These are phyloP conservation scores for Amniculicola lignicola DNA, from an alignment of 495 filamentous ascomycete genomes.

Conservation along the genomic window DNA sequence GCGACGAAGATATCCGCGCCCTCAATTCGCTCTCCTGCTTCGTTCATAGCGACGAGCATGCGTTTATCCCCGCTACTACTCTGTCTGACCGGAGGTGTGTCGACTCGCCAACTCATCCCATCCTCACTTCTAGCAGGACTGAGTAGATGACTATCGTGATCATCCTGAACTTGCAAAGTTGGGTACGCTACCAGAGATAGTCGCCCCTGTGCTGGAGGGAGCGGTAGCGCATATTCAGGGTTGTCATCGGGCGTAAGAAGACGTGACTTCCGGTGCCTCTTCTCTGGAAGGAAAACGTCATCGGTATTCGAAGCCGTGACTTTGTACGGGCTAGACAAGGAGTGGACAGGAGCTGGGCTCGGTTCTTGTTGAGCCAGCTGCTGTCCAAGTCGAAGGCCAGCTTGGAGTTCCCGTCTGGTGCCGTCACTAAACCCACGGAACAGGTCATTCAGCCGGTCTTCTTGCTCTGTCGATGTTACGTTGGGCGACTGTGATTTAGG, in stretches of 20 bases:
- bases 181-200: slow-evolving; percentile 21
- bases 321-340: slow-evolving; percentile 12
- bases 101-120: slow-evolving; percentile 40
- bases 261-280: slow-evolving; percentile 10
- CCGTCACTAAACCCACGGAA: slow-evolving; percentile 49
- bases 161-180: neutral
- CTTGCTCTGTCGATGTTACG: slow-evolving; percentile 16
- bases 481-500: slow-evolving; percentile 15
- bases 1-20: slow-evolving; percentile 53
- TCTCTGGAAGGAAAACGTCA: slow-evolving; percentile 22
- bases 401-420: slow-evolving; percentile 46
- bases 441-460: slow-evolving; percentile 36
- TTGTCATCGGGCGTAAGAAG: slow-evolving; percentile 35
- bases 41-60: slow-evolving; percentile 1
- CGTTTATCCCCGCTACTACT: neutral
- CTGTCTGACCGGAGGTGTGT: slow-evolving; percentile 27
- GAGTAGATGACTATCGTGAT: slow-evolving; percentile 18
- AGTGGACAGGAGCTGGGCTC: slow-evolving; percentile 3
- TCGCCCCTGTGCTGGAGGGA: slow-evolving; percentile 9
- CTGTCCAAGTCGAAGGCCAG: slow-evolving; percentile 51
- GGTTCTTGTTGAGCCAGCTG: slow-evolving; percentile 44
- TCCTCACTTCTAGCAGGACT: slow-evolving; percentile 37
- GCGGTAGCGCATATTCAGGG: slow-evolving; percentile 19
- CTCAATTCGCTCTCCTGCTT: slow-evolving; percentile 40
- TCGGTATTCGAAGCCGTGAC: neutral